These are phyloP conservation scores for Fraxinus velutina DNA, from an alignment of 305 asterid genomes.

Conservation along the genomic window DNA sequence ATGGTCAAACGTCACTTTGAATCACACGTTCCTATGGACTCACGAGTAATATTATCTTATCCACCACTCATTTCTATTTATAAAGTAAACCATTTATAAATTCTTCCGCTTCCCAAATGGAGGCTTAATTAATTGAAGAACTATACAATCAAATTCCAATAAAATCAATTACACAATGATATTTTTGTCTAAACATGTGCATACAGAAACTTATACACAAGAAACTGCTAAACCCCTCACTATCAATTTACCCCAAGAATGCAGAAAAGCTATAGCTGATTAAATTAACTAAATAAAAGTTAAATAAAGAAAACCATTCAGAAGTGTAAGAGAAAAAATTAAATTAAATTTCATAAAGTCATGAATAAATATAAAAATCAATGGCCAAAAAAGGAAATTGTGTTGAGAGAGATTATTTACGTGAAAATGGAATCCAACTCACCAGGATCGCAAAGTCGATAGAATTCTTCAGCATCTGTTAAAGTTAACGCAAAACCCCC, in stretches of 20 bases:
- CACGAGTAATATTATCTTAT: not conserved
- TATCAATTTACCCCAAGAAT: not conserved
- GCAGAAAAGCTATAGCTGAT: not conserved
- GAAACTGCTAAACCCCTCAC: not conserved
- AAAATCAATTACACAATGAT: not conserved
- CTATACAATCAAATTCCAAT: not conserved
- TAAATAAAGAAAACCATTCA: not conserved
- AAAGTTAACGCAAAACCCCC: not conserved
- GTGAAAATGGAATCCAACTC: not conserved
- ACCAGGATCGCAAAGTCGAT: conserved; percentile 25
- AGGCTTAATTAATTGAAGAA: not conserved
- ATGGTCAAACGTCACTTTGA: not conserved
- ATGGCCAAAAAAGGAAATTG: not conserved
- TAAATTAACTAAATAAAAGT: not conserved
- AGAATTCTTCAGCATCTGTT: conserved; percentile 14
- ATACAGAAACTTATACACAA: not conserved
- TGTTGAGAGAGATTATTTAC: not conserved
- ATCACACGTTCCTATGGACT: not conserved
- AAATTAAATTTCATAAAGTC: not conserved
- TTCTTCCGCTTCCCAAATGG: not conserved
- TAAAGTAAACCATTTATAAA: not conserved
- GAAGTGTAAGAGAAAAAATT: not conserved
- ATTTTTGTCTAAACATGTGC: not conserved
- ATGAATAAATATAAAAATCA: not conserved
- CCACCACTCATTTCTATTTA: not conserved